Conservation (phyloP, 1,139 yeast genomes). For the Yamadazyma triangularis region DNA sequence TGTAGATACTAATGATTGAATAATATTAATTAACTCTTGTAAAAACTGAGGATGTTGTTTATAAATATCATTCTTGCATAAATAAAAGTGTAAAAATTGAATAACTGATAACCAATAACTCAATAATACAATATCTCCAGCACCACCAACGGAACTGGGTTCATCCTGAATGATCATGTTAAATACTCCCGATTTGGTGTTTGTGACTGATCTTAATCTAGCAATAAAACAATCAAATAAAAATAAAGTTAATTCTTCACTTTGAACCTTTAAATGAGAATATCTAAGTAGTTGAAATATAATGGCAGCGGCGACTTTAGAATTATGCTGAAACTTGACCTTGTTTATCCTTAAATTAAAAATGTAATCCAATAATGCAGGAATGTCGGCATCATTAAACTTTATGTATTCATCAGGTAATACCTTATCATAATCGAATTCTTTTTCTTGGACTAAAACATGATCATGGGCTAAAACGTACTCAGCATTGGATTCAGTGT, state of each 20-base stretch:
- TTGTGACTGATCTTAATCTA: conserved; percentile 55
- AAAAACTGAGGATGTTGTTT: conserved; percentile 49
- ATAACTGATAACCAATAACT: conserved; percentile 73
- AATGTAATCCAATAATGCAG: conserved; percentile 53
- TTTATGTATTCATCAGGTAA: conserved; percentile 47
- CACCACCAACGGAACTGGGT: conserved; percentile 23
- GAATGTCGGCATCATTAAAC: conserved; percentile 65
- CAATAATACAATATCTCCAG: conserved; percentile 63
- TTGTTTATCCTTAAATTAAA: conserved; percentile 35
- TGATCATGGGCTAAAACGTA: conserved; percentile 23
- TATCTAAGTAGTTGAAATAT: conserved; percentile 64
- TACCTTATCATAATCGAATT: conserved; percentile 45
- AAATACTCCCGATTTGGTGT: conserved; percentile 57
- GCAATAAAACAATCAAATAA: conserved; percentile 59
- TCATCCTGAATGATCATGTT: conserved; percentile 36
- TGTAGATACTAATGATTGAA: conserved; percentile 60
- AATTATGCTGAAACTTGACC: conserved; percentile 41
- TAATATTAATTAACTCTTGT: conserved; percentile 55
- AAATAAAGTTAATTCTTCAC: conserved; percentile 51
- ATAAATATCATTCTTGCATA: conserved; percentile 54
- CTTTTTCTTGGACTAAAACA: conserved; percentile 23
- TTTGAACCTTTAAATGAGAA: conserved; percentile 52
- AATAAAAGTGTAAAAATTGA: conserved; percentile 63
- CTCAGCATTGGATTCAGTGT: conserved; percentile 9
- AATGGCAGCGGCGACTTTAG: conserved; percentile 65